phyloP scores from a whole-genome alignment of 495 filamentous ascomycete species.

The Glonium stellatum region DNA sequence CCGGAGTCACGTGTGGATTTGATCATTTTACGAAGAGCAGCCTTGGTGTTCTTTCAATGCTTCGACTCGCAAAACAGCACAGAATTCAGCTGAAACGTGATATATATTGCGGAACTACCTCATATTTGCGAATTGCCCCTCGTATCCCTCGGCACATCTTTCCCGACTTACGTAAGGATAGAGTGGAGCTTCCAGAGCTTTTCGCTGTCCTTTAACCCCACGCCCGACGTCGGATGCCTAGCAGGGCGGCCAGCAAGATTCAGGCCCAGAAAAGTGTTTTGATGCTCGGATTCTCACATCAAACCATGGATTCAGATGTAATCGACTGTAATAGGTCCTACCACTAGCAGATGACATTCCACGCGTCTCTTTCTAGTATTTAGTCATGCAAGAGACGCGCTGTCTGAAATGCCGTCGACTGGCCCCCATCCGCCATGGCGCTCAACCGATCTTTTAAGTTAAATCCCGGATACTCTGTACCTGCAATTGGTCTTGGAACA shows the following conservation, averaged over 20 bases:
- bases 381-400: too few species aligned
- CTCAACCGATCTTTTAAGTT: too few species aligned
- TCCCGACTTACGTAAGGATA: constrained; percentile 4
- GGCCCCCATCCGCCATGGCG: too few species aligned
- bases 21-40: constrained; percentile 2
- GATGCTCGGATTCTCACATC: too few species aligned
- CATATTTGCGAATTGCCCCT: not conserved
- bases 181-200: not conserved
- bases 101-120: not conserved
- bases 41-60: not conserved
- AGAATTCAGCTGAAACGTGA: not conserved
- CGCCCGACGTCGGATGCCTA: constrained; percentile 18
- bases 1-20: not conserved
- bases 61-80: not conserved
- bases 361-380: too few species aligned
- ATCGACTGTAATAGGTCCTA: too few species aligned
- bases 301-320: too few species aligned
- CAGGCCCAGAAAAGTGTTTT: not conserved
- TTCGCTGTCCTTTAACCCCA: constrained; percentile 6
- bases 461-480: too few species aligned
- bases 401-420: too few species aligned
- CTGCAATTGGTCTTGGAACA: too few species aligned
- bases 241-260: not conserved
- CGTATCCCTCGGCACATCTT: constrained; percentile 8
- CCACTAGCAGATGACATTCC: too few species aligned